Evolutionary conservation across 805 yeast genomes (phyloP).

Genomic region (Candida loeiensis): DNA sequence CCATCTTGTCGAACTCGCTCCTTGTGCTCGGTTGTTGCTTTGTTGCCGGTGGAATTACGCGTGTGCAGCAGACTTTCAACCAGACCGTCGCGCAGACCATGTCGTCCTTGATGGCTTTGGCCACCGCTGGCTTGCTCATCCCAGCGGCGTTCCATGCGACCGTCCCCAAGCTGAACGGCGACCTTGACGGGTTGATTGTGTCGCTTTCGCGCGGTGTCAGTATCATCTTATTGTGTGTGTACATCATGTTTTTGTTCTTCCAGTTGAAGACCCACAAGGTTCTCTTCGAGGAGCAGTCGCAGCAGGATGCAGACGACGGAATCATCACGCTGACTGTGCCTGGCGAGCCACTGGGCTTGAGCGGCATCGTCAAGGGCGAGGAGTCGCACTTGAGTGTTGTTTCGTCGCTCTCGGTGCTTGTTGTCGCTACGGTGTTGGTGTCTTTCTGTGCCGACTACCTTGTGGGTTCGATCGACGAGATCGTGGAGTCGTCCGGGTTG

Average conservation of each 20-base stretch:
- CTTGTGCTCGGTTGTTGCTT: slow-evolving; percentile 95
- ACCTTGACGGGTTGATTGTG: slow-evolving; percentile 51
- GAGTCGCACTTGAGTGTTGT: slow-evolving; percentile 46
- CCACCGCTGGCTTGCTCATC: slow-evolving; percentile 81
- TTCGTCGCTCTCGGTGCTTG: slow-evolving; percentile 54
- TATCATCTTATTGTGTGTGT: slow-evolving; percentile 69
- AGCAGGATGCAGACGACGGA: slow-evolving; percentile 32
- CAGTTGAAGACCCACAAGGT: slow-evolving; percentile 83
- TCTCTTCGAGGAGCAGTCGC: slow-evolving; percentile 57
- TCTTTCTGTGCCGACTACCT: slow-evolving; percentile 90
- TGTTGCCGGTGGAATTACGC: slow-evolving; percentile 84
- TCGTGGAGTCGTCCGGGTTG: slow-evolving; percentile 79
- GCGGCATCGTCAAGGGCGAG: slow-evolving; percentile 13
- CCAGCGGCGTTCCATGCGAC: slow-evolving; percentile 96
- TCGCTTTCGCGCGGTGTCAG: slow-evolving; percentile 84
- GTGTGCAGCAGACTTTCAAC: slow-evolving; percentile 83
- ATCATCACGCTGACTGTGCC: slow-evolving; percentile 31
- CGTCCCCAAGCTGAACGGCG: slow-evolving; percentile 44
- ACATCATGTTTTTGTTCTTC: slow-evolving; percentile 75
- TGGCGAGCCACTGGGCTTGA: slow-evolving; percentile 23
- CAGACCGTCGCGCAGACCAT: slow-evolving; percentile 98
- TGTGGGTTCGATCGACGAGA: slow-evolving; percentile 88
- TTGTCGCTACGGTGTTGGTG: slow-evolving; percentile 69
- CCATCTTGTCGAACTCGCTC: slow-evolving; percentile 81
- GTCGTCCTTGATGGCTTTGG: slow-evolving; percentile 89